phyloP scores from a whole-genome alignment of 2,329 filamentous ascomycete species.

The Aureobasidium sp. region DNA sequence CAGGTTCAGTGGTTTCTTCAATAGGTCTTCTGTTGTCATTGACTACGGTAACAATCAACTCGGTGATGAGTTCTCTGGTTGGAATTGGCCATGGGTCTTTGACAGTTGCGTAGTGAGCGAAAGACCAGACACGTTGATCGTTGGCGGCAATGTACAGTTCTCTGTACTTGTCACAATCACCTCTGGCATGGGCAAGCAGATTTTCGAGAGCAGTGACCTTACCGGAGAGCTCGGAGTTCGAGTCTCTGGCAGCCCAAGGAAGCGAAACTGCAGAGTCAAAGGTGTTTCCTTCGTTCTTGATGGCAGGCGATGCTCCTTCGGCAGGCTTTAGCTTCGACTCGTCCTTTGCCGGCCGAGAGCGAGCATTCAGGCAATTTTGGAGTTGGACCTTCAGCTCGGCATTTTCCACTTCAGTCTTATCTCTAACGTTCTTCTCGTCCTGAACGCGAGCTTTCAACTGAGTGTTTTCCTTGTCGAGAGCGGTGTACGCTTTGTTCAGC shows the following conservation, averaged over 20 bases:
- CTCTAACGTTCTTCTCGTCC: neutral
- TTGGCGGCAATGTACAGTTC: neutral
- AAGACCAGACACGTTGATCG: neutral
- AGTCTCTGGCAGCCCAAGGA: neutral
- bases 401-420: neutral
- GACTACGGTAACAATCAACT: neutral
- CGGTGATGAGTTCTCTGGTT: neutral
- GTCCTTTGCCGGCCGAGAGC: no score
- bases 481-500: neutral
- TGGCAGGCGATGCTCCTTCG: no score
- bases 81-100: neutral
- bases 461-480: neutral
- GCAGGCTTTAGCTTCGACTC: no score
- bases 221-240: neutral
- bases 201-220: neutral
- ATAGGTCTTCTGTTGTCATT: neutral
- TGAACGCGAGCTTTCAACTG: neutral
- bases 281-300: no score
- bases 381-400: neutral
- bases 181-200: neutral
- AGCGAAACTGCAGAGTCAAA: no score
- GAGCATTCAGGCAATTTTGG: no score
- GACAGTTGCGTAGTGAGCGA: neutral
- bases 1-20: neutral
- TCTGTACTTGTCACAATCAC: neutral